Base-by-base conservation (phyloP, 495 filamentous ascomycete genomes). In the Aspergillus leporis region DNA sequence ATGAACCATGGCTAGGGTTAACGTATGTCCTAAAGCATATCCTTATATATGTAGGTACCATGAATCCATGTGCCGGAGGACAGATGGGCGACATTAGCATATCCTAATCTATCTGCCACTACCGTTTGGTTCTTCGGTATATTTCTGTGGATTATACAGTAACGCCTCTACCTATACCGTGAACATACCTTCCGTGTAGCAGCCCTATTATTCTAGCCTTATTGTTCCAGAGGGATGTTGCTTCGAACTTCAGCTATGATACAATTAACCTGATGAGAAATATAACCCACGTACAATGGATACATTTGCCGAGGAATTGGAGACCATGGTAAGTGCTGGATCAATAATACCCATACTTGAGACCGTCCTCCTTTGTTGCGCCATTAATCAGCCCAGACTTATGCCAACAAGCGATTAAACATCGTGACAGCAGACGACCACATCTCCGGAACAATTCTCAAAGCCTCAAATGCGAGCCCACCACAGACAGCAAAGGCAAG, bases 401-500 rank as follows among this genome's bases (percentile, higher is more conserved):
- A 62, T 36, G 54, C 40, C 31, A 54, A 18, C 50, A 62, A 31
- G 28, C 53, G 59, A 30, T 58, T 62, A 19, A 67, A 53, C 16
- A 58, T 45, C 48, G 75, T 64, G 34, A 63, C 61, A 53, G 72
- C 60, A 32, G 68, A 59, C 21, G 72, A 70, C 78, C 78, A 80
- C 18, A 79, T 49, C 60, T 76, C 67, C 10, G 77, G 76, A 70
- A 97, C 89, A 65, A 98, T 78, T 58, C 90, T 84, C 59, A 98
- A 57, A 47, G 94, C 73, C 70, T 96, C 92, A 70, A 97, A 91
- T 51, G 92, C 63, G 25, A 96, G 74, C 38, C 92, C 92, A 56
- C 92, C 92, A 70, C 90, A 90, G 57, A 97, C 80, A 55, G 93
- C 82, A 74, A 97, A 96, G 19, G 76, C 87, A 55, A 97, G 83